phyloP scores from a whole-genome alignment of 225 moss, liverwort and hornwort genomes.

The Asterella californica region DNA sequence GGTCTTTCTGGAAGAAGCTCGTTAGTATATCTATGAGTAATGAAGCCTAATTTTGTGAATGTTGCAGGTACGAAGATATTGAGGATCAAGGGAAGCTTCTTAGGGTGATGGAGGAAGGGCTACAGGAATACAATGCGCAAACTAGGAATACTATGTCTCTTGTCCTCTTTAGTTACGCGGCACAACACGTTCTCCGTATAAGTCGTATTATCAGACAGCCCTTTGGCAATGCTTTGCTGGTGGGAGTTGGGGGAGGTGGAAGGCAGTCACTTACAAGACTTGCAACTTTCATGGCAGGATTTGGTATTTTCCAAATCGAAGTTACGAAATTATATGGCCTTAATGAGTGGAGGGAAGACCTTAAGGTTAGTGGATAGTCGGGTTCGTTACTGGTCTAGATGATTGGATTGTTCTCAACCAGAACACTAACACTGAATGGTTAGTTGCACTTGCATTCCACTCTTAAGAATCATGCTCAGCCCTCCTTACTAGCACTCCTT shows the following conservation, averaged over 20 bases:
- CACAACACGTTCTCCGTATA: conserved; percentile 71
- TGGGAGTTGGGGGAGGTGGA: conserved; percentile 81
- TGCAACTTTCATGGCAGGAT: conserved; percentile 79
- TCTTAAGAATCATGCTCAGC: too few species aligned
- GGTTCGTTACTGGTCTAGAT: not conserved
- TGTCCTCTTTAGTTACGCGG: conserved; percentile 75
- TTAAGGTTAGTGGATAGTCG: conserved; percentile 45
- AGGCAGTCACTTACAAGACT: conserved; percentile 73
- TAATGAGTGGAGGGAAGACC: conserved; percentile 76
- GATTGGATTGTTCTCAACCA: not conserved
- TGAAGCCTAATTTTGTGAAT: not conserved
- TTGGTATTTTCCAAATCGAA: conserved; percentile 71
- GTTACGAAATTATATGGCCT: conserved; percentile 70
- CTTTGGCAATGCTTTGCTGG: conserved; percentile 77
- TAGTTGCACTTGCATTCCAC: too few species aligned
- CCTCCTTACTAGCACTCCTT: too few species aligned
- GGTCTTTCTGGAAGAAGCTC: not conserved
- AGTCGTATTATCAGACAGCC: conserved; percentile 87
- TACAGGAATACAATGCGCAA: conserved; percentile 74
- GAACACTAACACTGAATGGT: too few species aligned
- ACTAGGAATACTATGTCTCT: conserved; percentile 70
- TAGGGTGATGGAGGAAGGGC: conserved; percentile 53
- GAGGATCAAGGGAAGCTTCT: conserved; percentile 59
- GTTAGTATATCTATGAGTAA: not conserved
- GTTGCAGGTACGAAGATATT: conserved; percentile 67